phyloP scores from a whole-genome alignment of 495 filamentous ascomycete species.

The Aspergillus cristatus region DNA sequence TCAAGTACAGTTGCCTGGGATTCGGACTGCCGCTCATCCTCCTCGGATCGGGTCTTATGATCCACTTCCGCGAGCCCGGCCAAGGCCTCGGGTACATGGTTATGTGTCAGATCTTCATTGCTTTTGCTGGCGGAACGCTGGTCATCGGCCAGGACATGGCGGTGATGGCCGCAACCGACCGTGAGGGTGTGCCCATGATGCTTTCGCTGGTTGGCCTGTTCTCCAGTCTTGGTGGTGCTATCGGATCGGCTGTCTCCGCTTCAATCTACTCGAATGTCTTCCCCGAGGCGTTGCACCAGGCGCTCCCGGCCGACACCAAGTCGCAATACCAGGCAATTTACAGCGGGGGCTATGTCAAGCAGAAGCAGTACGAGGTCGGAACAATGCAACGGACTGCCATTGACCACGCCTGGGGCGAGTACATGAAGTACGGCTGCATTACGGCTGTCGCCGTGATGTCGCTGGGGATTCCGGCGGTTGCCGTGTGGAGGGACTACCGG shows the following conservation, averaged over 20 bases:
- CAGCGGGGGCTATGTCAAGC: slow-evolving; percentile 28
- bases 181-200: slow-evolving; percentile 54
- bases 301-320: slow-evolving; percentile 30
- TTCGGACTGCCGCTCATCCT: slow-evolving; percentile 57
- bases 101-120: slow-evolving; percentile 73
- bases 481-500: slow-evolving; percentile 7
- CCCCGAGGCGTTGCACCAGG: slow-evolving; percentile 36
- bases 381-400: slow-evolving; percentile 38
- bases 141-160: slow-evolving; percentile 60
- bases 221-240: slow-evolving; percentile 50
- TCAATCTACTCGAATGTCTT: slow-evolving; percentile 58
- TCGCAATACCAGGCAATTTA: slow-evolving; percentile 32
- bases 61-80: slow-evolving; percentile 54
- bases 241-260: slow-evolving; percentile 48
- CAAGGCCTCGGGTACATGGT: slow-evolving; percentile 56
- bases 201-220: slow-evolving; percentile 56
- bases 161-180: slow-evolving; percentile 51
- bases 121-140: slow-evolving; percentile 49
- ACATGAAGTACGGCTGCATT: slow-evolving; percentile 39
- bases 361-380: slow-evolving; percentile 38
- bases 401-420: slow-evolving; percentile 33
- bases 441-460: slow-evolving; percentile 10
- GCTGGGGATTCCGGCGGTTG: slow-evolving; percentile 6
- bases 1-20: slow-evolving; percentile 49
- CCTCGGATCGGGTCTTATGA: slow-evolving; percentile 58